Percentiles rank a stretch among this genome's conserved stretches.
phyloP scores from a whole-genome alignment of 2,329 filamentous ascomycete species.

The Trichothecium sympodiale region DNA sequence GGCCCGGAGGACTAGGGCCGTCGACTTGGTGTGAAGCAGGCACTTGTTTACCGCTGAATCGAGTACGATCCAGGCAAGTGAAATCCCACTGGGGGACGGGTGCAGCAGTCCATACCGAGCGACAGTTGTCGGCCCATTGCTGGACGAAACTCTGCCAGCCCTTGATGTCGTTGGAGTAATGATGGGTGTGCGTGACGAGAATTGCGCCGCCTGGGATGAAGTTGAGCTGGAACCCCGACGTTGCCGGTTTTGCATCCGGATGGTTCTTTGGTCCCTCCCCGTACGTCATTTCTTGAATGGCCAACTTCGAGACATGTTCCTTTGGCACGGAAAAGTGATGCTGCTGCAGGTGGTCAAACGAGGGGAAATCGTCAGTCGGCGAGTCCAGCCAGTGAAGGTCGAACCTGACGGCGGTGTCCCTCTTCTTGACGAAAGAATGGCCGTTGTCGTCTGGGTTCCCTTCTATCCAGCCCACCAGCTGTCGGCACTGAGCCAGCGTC shows the following conservation, averaged over 20 bases:
- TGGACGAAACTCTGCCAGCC: constrained; percentile 22
- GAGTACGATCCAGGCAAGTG: constrained; percentile 20
- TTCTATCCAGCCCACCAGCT: constrained; percentile 28
- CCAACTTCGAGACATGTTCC: constrained; percentile 20
- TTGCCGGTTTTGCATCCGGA: constrained; percentile 19
- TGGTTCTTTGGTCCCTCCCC: constrained; percentile 25
- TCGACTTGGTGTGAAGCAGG: background rate
- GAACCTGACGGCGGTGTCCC: constrained; percentile 20
- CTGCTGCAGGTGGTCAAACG: constrained; percentile 24
- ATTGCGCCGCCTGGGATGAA: constrained; percentile 29
- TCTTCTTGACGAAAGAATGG: constrained; percentile 24
- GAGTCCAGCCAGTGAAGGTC: constrained; percentile 24
- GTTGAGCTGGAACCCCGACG: constrained; percentile 26
- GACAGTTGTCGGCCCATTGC: constrained; percentile 31
- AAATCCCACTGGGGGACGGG: constrained; percentile 22
- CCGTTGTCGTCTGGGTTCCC: constrained; percentile 20
- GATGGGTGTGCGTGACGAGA: constrained; percentile 26
- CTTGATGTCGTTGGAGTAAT: constrained; percentile 27
- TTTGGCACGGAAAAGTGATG: constrained; percentile 21
- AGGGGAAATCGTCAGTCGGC: constrained; percentile 20
- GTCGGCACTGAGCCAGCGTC: constrained; percentile 24
- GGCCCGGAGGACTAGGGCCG: background rate
- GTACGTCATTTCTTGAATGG: constrained; percentile 23
- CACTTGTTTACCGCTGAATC: constrained; percentile 11
- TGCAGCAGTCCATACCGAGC: constrained; percentile 17